Evolutionary conservation across 2,329 filamentous ascomycete genomes (phyloP).

Genomic region (Sphaerulina populicola): DNA sequence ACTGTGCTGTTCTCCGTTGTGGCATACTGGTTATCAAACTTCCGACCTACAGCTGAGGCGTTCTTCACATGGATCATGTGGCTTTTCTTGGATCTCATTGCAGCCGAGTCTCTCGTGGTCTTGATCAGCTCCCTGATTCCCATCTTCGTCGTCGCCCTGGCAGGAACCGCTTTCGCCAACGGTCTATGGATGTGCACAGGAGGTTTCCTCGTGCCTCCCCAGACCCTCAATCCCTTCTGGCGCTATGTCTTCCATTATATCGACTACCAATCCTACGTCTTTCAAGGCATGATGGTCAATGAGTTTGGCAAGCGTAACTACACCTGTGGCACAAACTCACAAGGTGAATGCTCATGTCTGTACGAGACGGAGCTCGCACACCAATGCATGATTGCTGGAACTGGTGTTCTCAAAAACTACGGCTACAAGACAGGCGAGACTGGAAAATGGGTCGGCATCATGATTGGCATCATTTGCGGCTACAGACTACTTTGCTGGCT

Average conservation of each 20-base stretch:
- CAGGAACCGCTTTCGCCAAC: slow-evolving; percentile 73
- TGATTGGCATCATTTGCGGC: slow-evolving; percentile 65
- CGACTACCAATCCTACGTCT: slow-evolving; percentile 76
- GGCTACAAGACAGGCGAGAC: slow-evolving; percentile 57
- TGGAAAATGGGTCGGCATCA: slow-evolving; percentile 66
- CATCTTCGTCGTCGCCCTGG: slow-evolving; percentile 68
- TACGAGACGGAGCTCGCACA: slow-evolving; percentile 55
- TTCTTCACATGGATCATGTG: slow-evolving; percentile 76
- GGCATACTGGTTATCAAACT: slow-evolving; percentile 71
- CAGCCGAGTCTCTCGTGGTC: slow-evolving; percentile 73
- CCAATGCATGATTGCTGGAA: slow-evolving; percentile 62
- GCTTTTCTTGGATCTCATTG: slow-evolving; percentile 75
- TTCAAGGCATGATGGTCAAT: slow-evolving; percentile 86
- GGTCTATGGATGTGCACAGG: slow-evolving; percentile 79
- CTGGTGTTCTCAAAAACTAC: slow-evolving; percentile 60
- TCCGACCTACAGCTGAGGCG: slow-evolving; percentile 53
- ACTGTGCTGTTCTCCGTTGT: slow-evolving; percentile 64
- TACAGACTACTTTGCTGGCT: slow-evolving; percentile 63
- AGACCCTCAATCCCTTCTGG: slow-evolving; percentile 70
- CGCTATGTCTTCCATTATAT: slow-evolving; percentile 79
- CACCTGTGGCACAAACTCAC: slow-evolving; percentile 42
- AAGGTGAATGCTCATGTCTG: slow-evolving; percentile 57
- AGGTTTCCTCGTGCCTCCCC: slow-evolving; percentile 67
- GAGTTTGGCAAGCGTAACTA: slow-evolving; percentile 62
- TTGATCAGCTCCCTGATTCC: slow-evolving; percentile 63